Percentiles rank a stretch among this genome's conserved stretches.
phyloP scores from a whole-genome alignment of 495 filamentous ascomycete genomes.

The Zalerion maritima region DNA sequence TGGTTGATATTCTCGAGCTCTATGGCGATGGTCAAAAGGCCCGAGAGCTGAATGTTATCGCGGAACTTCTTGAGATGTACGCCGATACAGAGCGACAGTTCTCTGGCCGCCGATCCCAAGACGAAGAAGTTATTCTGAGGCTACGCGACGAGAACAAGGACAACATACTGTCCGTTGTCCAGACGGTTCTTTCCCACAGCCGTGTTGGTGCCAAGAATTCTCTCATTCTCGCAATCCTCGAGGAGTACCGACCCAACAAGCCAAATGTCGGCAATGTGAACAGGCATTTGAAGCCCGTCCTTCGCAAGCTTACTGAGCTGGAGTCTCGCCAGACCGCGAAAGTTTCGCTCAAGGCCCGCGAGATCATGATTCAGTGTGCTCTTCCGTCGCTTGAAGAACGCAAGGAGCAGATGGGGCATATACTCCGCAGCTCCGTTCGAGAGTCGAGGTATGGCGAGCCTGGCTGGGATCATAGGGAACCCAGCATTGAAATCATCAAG shows the following conservation, averaged over 20 bases:
- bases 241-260: slow-evolving; percentile 90
- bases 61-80: slow-evolving; percentile 63
- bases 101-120: slow-evolving; percentile 66
- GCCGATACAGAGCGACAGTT: slow-evolving; percentile 73
- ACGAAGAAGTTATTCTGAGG: slow-evolving; percentile 88
- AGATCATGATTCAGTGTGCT: slow-evolving; percentile 92
- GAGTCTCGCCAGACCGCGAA: slow-evolving; percentile 84
- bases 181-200: slow-evolving; percentile 86
- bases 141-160: slow-evolving; percentile 95
- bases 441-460: slow-evolving; percentile 95
- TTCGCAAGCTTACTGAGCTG: slow-evolving; percentile 79
- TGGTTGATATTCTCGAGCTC: slow-evolving; percentile 64
- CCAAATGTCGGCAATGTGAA: slow-evolving; percentile 75
- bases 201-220: slow-evolving; percentile 88
- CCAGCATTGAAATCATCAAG: slow-evolving; percentile 71
- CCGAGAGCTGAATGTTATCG: slow-evolving; percentile 77
- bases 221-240: slow-evolving; percentile 77
- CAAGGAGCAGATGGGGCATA: slow-evolving; percentile 94
- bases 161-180: slow-evolving; percentile 64
- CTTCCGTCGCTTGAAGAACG: slow-evolving; percentile 92
- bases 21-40: slow-evolving; percentile 83
- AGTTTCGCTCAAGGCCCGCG: slow-evolving; percentile 90
- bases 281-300: slow-evolving; percentile 70
- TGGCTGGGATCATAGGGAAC: slow-evolving; percentile 92
- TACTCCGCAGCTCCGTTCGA: slow-evolving; percentile 89